Evolutionary conservation across 495 filamentous ascomycete genomes (phyloP).

Genomic region (Neurospora sp.): DNA sequence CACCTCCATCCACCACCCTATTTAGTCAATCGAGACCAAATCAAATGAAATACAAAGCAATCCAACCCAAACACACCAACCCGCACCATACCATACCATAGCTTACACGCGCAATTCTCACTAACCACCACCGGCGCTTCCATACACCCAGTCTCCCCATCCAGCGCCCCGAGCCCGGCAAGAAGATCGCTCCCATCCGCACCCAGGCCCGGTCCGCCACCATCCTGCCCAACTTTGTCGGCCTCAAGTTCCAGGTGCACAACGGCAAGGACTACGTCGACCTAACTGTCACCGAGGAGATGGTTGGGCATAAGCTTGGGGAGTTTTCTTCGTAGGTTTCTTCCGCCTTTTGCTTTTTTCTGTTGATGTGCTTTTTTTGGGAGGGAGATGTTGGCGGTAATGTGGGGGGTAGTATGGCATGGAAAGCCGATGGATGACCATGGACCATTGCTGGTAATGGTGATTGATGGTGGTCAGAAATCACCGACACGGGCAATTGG

Average conservation of each 20-base stretch:
- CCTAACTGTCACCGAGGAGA: slow-evolving; percentile 84
- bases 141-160: too few relatives aligned
- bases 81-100: too few relatives aligned
- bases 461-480: not conserved
- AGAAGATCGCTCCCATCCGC: slow-evolving; percentile 60
- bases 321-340: slow-evolving; percentile 80
- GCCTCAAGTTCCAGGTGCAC: slow-evolving; percentile 83
- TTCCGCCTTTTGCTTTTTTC: not conserved
- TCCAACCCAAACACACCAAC: too few relatives aligned
- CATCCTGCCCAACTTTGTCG: slow-evolving; percentile 93
- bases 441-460: not conserved
- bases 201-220: slow-evolving; percentile 87
- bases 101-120: too few relatives aligned
- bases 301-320: slow-evolving; percentile 96
- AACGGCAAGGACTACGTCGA: slow-evolving; percentile 93
- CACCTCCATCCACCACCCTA: too few relatives aligned
- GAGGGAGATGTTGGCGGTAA: not conserved
- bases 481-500: not conserved
- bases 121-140: too few relatives aligned
- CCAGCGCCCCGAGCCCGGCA: slow-evolving; percentile 48
- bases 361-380: not conserved
- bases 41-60: too few relatives aligned
- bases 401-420: not conserved
- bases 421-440: too few relatives aligned
- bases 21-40: too few relatives aligned